Conservation (phyloP, 106 monocot species). For the Iris macrosiphon region DNA sequence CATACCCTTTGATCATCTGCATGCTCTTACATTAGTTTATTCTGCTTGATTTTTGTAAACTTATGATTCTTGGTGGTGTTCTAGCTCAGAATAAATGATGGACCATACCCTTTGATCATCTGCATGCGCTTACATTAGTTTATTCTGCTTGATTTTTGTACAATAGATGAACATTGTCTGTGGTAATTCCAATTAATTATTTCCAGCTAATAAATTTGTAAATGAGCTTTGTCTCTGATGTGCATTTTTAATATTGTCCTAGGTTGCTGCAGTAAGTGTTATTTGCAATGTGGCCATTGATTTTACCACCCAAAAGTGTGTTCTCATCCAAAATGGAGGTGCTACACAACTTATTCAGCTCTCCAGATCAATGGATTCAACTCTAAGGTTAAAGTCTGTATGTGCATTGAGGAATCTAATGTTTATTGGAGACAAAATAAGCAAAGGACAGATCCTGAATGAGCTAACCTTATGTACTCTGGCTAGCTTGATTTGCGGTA, state of each 20-base stretch:
- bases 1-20: too few relatives aligned
- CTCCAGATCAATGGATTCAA: constrained; percentile 67
- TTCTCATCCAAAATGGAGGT: constrained; percentile 52
- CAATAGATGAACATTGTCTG: too few relatives aligned
- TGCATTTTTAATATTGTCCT: constrained; percentile 9
- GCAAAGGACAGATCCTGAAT: constrained; percentile 44
- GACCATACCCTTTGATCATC: too few relatives aligned
- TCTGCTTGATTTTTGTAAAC: too few relatives aligned
- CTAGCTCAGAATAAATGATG: too few relatives aligned
- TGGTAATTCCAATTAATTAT: too few relatives aligned
- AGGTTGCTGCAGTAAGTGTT: constrained; percentile 80
- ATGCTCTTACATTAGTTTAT: too few relatives aligned
- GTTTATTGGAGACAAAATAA: constrained; percentile 51
- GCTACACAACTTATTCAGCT: constrained; percentile 56
- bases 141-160: too few relatives aligned
- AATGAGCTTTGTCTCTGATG: neutral
- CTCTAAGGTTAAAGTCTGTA: constrained; percentile 65
- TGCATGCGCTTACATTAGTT: too few relatives aligned
- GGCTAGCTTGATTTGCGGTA: constrained; percentile 67
- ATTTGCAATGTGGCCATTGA: constrained; percentile 70
- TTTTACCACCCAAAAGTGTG: constrained; percentile 45
- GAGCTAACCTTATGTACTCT: constrained; percentile 54
- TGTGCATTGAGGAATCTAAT: constrained; percentile 83
- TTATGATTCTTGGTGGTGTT: too few relatives aligned
- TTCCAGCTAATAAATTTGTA: too few relatives aligned